These are phyloP conservation scores for Apiotrichum montevideense DNA, from an alignment of 1,284 basidiomycete species.

Conservation along the genomic window DNA sequence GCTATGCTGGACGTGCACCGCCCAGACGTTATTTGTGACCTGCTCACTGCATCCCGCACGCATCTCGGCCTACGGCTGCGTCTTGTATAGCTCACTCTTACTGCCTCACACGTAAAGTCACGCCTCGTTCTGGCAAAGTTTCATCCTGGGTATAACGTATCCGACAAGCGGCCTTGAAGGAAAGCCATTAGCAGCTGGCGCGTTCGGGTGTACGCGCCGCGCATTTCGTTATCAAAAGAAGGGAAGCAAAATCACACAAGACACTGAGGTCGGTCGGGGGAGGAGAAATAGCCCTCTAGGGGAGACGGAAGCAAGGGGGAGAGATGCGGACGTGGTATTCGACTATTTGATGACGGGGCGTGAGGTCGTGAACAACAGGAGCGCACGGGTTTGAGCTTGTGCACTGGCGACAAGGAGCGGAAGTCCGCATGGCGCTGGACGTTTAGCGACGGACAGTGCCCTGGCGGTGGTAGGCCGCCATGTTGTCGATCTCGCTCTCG, in stretches of 20 bases:
- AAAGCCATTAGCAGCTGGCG: slow-evolving; percentile 1
- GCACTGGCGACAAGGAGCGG: neutral
- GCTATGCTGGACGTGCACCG: neutral
- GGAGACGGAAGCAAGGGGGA: neutral
- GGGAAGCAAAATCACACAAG: neutral
- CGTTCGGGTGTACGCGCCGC: neutral
- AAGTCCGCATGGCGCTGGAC: slow-evolving; percentile 13
- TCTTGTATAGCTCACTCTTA: too few species aligned
- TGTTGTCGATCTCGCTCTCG: slow-evolving; percentile 80
- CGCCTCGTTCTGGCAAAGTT: neutral
- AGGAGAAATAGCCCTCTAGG: neutral
- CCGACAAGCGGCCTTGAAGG: neutral
- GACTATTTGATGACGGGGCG: neutral
- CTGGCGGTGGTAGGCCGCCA: slow-evolving; percentile 68
- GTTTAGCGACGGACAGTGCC: slow-evolving; percentile 37
- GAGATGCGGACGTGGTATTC: neutral
- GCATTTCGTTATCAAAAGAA: slow-evolving; percentile 1
- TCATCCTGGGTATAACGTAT: slow-evolving; percentile 6
- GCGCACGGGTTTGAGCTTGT: neutral
- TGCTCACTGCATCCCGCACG: too few species aligned
- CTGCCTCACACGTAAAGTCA: too few species aligned
- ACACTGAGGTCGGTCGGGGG: neutral
- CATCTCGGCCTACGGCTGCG: too few species aligned
- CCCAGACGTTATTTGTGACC: too few species aligned
- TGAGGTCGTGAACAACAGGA: slow-evolving; percentile 1